These are phyloP conservation scores for Knufia fluminis DNA, from an alignment of 2,329 filamentous ascomycete species.

Conservation along the genomic window DNA sequence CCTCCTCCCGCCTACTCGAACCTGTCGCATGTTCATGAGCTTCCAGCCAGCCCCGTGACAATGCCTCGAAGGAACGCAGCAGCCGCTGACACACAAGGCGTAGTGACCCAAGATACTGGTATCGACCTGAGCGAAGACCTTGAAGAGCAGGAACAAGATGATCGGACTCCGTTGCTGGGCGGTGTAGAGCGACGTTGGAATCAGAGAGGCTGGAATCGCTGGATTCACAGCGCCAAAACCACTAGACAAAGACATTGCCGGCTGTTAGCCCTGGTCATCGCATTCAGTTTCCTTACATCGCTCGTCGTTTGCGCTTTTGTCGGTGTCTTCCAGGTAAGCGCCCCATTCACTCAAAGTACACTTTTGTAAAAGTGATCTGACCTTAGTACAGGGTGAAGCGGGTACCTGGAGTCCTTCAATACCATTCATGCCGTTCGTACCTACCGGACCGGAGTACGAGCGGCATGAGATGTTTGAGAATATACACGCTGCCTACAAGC, in stretches of 20 bases:
- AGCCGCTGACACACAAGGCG: neutral
- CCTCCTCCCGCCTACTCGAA: conserved; percentile 7
- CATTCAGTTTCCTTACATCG: neutral
- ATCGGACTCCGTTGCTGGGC: neutral
- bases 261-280: neutral
- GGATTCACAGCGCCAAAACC: neutral
- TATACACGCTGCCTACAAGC: conserved; percentile 26
- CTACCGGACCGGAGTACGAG: conserved; percentile 15
- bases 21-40: neutral
- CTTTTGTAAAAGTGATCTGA: too few relatives aligned
- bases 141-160: conserved; percentile 1
- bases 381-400: neutral
- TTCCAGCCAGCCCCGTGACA: neutral
- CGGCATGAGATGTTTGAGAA: conserved; percentile 18
- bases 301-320: neutral
- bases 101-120: neutral
- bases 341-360: too few relatives aligned
- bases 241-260: neutral
- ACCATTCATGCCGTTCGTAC: neutral
- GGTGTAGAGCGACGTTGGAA: neutral
- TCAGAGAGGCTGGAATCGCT: neutral
- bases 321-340: too few relatives aligned
- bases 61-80: neutral
- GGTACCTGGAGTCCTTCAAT: neutral
- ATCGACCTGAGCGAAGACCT: neutral